Percentiles rank a stretch among this genome's conserved stretches.
phyloP scores from a whole-genome alignment of 140 eudicot genomes.

The Cichorium intybus region DNA sequence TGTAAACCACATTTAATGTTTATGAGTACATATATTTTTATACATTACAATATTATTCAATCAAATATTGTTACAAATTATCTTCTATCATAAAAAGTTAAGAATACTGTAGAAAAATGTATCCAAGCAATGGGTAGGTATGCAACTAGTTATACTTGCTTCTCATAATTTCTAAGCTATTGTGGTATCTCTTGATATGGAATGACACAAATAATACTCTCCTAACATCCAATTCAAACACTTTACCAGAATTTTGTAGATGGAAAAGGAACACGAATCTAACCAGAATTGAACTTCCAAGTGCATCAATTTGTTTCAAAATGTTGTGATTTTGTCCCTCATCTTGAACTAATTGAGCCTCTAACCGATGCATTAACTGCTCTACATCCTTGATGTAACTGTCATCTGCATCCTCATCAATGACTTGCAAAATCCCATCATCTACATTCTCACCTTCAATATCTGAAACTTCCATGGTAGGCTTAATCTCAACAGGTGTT shows the following conservation, averaged over 20 bases:
- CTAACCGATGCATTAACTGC: conserved; percentile 13
- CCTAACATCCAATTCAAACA: conserved; percentile 12
- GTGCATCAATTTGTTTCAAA: conserved; percentile 28
- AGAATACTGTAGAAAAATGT: background rate
- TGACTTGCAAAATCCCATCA: conserved; percentile 24
- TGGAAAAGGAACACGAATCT: conserved; percentile 20
- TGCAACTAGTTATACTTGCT: background rate
- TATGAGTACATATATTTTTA: background rate
- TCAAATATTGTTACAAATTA: background rate
- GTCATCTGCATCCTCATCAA: conserved; percentile 13
- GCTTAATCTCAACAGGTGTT: conserved; percentile 17
- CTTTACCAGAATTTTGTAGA: conserved; percentile 1
- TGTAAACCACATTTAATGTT: background rate
- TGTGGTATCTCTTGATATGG: background rate
- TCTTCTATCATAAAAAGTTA: background rate
- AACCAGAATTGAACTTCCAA: conserved; percentile 37
- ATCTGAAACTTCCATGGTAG: conserved; percentile 24
- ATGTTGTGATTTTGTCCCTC: conserved; percentile 18
- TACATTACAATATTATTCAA: background rate
- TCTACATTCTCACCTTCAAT: conserved; percentile 19
- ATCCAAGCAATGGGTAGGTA: conserved; percentile 3
- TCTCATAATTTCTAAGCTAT: background rate
- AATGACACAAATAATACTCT: conserved; percentile 5
- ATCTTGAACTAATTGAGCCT: conserved; percentile 20
- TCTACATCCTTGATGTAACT: conserved; percentile 16